Conservation (phyloP, 2,329 filamentous ascomycete species). For the Aspergillus puulaauensis region DNA sequence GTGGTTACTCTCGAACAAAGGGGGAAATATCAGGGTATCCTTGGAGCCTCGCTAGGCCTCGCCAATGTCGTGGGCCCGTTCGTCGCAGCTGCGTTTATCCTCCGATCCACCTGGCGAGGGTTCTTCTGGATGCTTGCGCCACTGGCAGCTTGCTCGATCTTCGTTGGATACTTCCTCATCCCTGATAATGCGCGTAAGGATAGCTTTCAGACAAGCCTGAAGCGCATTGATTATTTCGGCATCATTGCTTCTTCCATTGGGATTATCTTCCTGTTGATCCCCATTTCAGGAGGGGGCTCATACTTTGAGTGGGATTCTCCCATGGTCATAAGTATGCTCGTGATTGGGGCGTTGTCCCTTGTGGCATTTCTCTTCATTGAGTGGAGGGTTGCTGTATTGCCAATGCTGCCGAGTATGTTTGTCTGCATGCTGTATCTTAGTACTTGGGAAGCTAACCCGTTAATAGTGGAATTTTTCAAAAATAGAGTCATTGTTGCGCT, state of each 20-base stretch:
- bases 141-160: slow-evolving; percentile 48
- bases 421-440: neutral
- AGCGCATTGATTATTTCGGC: slow-evolving; percentile 58
- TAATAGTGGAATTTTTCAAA: slow-evolving; percentile 48
- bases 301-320: slow-evolving; percentile 58
- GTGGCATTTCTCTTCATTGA: slow-evolving; percentile 55
- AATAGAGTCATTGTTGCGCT: slow-evolving; percentile 55
- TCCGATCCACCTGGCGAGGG: slow-evolving; percentile 45
- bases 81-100: slow-evolving; percentile 47
- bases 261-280: slow-evolving; percentile 62
- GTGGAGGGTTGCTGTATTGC: slow-evolving; percentile 55
- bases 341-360: slow-evolving; percentile 48
- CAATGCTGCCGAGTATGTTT: slow-evolving; percentile 55
- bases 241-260: slow-evolving; percentile 55
- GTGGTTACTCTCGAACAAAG: slow-evolving; percentile 59
- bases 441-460: neutral
- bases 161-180: slow-evolving; percentile 52
- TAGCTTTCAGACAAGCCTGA: slow-evolving; percentile 35
- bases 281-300: slow-evolving; percentile 60
- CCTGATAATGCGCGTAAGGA: slow-evolving; percentile 52
- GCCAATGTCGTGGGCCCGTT: slow-evolving; percentile 51
- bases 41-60: slow-evolving; percentile 45
- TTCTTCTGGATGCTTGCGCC: slow-evolving; percentile 55
- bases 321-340: slow-evolving; percentile 61
- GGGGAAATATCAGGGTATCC: slow-evolving; percentile 55